Percentiles rank a stretch among this genome's conserved stretches.
Conservation (phyloP, 306 rosid species). For the Medicago ruthenica region DNA sequence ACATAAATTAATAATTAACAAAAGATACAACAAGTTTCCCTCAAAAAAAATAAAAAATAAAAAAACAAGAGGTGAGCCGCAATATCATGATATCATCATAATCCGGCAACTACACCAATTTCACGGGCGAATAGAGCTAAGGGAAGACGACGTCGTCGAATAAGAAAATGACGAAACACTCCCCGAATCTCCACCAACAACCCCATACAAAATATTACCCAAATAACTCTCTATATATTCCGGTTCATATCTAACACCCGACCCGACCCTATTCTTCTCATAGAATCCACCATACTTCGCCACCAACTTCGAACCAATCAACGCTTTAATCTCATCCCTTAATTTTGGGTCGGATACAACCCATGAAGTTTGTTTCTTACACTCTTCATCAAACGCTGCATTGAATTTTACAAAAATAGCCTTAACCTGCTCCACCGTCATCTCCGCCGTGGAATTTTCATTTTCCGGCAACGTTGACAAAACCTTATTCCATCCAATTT, state of each 20-base stretch:
- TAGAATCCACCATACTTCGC: conserved; percentile 50
- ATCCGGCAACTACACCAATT: neutral
- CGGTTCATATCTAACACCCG: conserved; percentile 50
- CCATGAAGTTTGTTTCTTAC: conserved; percentile 68
- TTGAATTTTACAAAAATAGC: conserved; percentile 51
- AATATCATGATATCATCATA: neutral
- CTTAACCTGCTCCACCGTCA: conserved; percentile 55
- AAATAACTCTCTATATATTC: conserved; percentile 62
- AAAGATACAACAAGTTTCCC: too few relatives aligned
- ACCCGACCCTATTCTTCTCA: conserved; percentile 52
- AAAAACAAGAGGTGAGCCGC: neutral
- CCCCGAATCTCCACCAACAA: conserved; percentile 41
- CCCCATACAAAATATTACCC: conserved; percentile 64
- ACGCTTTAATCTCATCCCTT: conserved; percentile 60
- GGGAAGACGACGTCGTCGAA: conserved; percentile 39
- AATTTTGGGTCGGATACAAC: conserved; percentile 60
- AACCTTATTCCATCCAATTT: conserved; percentile 73
- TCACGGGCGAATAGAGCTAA: conserved; percentile 39
- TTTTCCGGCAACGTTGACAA: conserved; percentile 62
- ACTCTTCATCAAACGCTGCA: conserved; percentile 57
- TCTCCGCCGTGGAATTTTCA: conserved; percentile 58
- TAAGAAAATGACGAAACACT: conserved; percentile 53
- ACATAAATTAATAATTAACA: too few relatives aligned
- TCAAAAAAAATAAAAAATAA: too few relatives aligned
- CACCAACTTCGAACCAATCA: conserved; percentile 57